Evolutionary conservation across 371 early-diverging fungal species (phyloP).

Genomic region (Mucor lusitanicus): DNA sequence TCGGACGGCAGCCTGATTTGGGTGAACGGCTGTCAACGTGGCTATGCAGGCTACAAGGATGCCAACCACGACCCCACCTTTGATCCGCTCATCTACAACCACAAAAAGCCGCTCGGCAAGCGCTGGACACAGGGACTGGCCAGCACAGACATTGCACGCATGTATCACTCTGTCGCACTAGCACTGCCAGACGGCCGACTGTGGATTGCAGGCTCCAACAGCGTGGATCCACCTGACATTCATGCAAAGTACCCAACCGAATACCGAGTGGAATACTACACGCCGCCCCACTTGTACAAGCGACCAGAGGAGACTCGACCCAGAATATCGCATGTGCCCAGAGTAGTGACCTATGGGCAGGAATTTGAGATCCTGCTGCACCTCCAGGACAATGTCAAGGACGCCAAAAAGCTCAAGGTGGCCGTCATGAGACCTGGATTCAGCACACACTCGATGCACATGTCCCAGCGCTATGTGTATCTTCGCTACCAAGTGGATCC

Average conservation of each 20-base stretch:
- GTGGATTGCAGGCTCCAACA: conserved; percentile 55
- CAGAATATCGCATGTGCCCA: conserved; percentile 48
- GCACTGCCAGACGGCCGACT: conserved; percentile 58
- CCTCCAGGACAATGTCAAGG: conserved; percentile 23
- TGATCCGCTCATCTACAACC: conserved; percentile 61
- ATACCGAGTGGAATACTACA: conserved; percentile 63
- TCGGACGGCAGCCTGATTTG: conserved; percentile 63
- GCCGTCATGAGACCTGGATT: conserved; percentile 55
- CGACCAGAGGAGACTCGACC: conserved; percentile 38
- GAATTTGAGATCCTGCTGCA: conserved; percentile 36
- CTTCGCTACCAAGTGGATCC: conserved; percentile 22
- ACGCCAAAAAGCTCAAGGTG: conserved; percentile 39
- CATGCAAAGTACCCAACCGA: conserved; percentile 58
- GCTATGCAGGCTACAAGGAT: conserved; percentile 59
- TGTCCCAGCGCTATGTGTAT: conserved; percentile 61
- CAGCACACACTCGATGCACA: conserved; percentile 67
- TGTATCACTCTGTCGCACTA: conserved; percentile 70
- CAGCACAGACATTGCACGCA: conserved; percentile 62
- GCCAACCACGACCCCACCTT: conserved; percentile 58
- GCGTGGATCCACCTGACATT: conserved; percentile 46
- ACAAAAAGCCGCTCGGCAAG: conserved; percentile 35
- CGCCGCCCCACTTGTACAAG: conserved; percentile 62
- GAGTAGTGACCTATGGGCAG: conserved; percentile 42
- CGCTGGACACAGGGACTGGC: conserved; percentile 49
- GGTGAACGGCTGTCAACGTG: conserved; percentile 65